Evolutionary conservation across 768 basidiomycete genomes (phyloP).

Genomic region (Leucosporidium yakuticum): DNA sequence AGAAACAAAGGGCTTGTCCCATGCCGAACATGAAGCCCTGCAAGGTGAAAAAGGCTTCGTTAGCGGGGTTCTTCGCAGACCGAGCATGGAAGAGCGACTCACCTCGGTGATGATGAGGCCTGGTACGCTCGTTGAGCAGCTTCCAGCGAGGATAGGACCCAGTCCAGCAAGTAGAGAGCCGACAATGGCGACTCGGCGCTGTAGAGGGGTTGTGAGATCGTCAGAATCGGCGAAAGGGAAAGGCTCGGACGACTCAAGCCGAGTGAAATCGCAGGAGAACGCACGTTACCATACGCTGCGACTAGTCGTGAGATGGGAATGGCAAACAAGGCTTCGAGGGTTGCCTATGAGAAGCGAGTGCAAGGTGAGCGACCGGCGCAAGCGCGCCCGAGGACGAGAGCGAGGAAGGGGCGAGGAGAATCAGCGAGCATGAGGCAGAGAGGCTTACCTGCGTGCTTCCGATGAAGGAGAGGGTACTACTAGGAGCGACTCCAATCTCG

Average conservation of each 20-base stretch:
- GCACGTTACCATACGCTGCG: no score
- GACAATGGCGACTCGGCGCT: constrained; percentile 2
- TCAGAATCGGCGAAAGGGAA: constrained; percentile 24
- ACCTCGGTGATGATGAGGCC: constrained; percentile 11
- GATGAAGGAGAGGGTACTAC: constrained; percentile 36
- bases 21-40: constrained; percentile 17
- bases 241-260: not conserved
- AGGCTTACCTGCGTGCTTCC: not conserved
- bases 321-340: no score
- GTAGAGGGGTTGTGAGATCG: constrained; percentile 16
- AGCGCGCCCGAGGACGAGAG: no score
- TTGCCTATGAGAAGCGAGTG: no score
- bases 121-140: constrained; percentile 2
- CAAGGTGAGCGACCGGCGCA: no score
- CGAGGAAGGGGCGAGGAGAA: no score
- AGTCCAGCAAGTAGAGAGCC: constrained; percentile 4
- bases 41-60: no score
- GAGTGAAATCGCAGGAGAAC: no score
- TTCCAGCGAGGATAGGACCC: constrained; percentile 10
- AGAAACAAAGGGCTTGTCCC: constrained; percentile 19
- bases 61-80: no score
- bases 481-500: constrained; percentile 16
- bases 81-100: no score
- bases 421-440: no score
- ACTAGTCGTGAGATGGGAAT: no score